Evolutionary conservation across 805 yeast genomes (phyloP).

Genomic region (Torulaspora franciscae): DNA sequence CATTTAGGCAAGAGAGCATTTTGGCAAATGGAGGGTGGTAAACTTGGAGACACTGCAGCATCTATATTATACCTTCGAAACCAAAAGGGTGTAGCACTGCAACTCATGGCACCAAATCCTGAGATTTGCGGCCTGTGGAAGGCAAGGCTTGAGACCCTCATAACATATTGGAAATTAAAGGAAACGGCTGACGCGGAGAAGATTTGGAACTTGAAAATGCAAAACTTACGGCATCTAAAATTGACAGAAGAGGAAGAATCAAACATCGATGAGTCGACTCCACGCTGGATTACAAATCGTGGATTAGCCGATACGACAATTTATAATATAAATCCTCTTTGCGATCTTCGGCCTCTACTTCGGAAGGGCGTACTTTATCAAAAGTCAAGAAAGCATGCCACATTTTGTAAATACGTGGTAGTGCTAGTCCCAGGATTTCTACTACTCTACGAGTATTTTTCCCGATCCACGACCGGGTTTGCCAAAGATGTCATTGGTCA

Average conservation of each 20-base stretch:
- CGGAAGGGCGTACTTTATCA: conserved; percentile 64
- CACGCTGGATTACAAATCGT: conserved; percentile 52
- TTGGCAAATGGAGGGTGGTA: conserved; percentile 22
- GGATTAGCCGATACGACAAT: conserved; percentile 50
- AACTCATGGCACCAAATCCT: conserved; percentile 52
- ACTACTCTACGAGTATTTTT: conserved; percentile 49
- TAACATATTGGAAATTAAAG: conserved; percentile 56
- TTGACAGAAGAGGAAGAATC: conserved; percentile 57
- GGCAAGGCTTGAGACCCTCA: conserved; percentile 40
- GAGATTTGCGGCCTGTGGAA: conserved; percentile 63
- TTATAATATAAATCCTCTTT: conserved; percentile 51
- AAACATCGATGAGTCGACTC: conserved; percentile 41
- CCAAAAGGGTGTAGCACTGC: conserved; percentile 42
- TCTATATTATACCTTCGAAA: conserved; percentile 51
- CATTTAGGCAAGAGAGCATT: conserved; percentile 15
- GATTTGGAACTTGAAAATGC: conserved; percentile 37
- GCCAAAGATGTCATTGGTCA: conserved; percentile 47
- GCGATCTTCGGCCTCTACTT: conserved; percentile 56
- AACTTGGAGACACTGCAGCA: conserved; percentile 29
- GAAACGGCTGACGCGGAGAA: conserved; percentile 39
- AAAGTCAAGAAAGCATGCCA: conserved; percentile 63
- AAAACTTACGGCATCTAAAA: conserved; percentile 45
- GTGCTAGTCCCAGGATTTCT: conserved; percentile 68
- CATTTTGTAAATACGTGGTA: conserved; percentile 57
- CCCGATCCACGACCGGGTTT: conserved; percentile 44